Conservation (phyloP, 2,329 filamentous ascomycete species). For the Monosporascus cannonballus region DNA sequence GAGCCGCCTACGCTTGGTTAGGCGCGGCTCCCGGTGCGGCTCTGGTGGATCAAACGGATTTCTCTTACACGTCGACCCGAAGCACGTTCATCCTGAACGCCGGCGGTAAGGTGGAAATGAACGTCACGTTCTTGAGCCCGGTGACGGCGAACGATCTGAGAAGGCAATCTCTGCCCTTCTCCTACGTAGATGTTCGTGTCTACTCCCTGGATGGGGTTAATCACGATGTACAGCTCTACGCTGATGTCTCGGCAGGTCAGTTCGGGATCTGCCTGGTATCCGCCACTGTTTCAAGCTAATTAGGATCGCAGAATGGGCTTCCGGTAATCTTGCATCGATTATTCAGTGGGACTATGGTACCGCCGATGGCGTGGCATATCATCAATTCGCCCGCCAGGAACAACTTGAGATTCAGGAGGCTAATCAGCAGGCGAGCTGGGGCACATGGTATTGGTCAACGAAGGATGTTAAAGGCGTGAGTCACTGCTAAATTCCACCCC, state of each 20-base stretch:
- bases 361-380: constrained; percentile 50
- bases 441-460: constrained; percentile 65
- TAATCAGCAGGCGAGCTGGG: constrained; percentile 73
- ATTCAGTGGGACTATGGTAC: constrained; percentile 58
- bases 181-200: constrained; percentile 62
- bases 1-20: constrained; percentile 60
- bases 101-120: constrained; percentile 55
- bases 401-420: constrained; percentile 64
- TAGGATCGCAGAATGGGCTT: constrained; percentile 57
- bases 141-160: constrained; percentile 60
- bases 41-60: constrained; percentile 53
- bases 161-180: constrained; percentile 63
- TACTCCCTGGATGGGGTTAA: constrained; percentile 53
- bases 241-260: constrained; percentile 64
- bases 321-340: constrained; percentile 49
- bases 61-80: constrained; percentile 66
- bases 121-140: constrained; percentile 64
- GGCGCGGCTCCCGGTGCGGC: constrained; percentile 45
- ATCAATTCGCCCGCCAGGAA: constrained; percentile 52
- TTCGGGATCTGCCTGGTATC: neutral
- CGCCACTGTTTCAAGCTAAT: constrained; percentile 1
- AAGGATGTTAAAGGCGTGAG: constrained; percentile 43
- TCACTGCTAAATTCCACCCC: constrained; percentile 1
- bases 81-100: constrained; percentile 66
- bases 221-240: constrained; percentile 65